phyloP scores from a whole-genome alignment of 306 rosid species.

The Hippophae rhamnoides region DNA sequence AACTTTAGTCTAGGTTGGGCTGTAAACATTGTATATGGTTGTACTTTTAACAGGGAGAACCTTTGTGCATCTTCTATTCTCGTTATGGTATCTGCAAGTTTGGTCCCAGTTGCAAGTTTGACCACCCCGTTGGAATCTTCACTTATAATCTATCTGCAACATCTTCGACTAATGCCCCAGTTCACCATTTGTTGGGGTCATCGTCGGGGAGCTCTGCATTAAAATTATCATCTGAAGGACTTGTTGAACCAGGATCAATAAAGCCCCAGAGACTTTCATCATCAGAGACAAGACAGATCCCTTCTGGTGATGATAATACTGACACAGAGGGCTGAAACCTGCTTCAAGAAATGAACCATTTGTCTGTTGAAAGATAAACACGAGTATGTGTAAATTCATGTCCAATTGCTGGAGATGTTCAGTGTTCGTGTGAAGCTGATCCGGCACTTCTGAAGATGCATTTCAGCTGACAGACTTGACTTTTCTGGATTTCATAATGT shows the following conservation, averaged over 20 bases:
- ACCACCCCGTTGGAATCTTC: slow-evolving; percentile 91
- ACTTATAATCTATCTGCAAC: slow-evolving; percentile 58
- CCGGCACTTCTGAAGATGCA: slow-evolving; percentile 42
- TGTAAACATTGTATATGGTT: slow-evolving; percentile 23
- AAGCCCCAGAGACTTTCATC: slow-evolving; percentile 70
- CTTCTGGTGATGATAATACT: slow-evolving; percentile 63
- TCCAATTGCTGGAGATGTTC: slow-evolving; percentile 74
- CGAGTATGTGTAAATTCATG: slow-evolving; percentile 74
- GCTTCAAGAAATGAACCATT: slow-evolving; percentile 37
- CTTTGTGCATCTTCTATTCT: slow-evolving; percentile 85
- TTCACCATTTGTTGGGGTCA: slow-evolving; percentile 61
- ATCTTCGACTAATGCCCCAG: slow-evolving; percentile 52
- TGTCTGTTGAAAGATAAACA: slow-evolving; percentile 50
- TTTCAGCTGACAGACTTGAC: slow-evolving; percentile 50
- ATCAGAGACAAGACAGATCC: slow-evolving; percentile 69
- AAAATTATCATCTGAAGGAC: slow-evolving; percentile 74
- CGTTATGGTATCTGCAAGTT: slow-evolving; percentile 98
- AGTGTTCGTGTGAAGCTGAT: slow-evolving; percentile 52
- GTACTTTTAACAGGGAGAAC: slow-evolving; percentile 64
- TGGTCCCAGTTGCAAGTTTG: slow-evolving; percentile 98
- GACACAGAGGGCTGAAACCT: slow-evolving; percentile 60
- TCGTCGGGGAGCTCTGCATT: slow-evolving; percentile 65
- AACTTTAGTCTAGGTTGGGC: slow-evolving; percentile 7
- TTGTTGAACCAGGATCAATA: slow-evolving; percentile 58
- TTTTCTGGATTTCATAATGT: slow-evolving; percentile 55